These are phyloP conservation scores for Fomitopsis pinicola DNA, from an alignment of 1,284 basidiomycete species.

Conservation along the genomic window DNA sequence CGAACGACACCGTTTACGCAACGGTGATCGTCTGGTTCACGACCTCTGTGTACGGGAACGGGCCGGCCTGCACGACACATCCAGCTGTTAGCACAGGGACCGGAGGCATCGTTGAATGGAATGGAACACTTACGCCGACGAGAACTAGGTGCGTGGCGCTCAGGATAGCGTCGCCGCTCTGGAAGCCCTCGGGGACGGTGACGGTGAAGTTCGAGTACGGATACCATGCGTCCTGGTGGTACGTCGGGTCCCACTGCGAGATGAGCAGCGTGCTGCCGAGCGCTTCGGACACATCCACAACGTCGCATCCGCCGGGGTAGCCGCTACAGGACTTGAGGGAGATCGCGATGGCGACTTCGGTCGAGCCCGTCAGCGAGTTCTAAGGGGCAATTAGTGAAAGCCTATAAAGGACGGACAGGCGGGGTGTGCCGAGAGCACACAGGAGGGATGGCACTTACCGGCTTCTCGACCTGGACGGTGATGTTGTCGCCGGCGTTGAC, in stretches of 20 bases:
- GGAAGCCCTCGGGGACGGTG: slow-evolving; percentile 32
- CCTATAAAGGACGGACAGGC: no score
- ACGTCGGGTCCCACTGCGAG: slow-evolving; percentile 38
- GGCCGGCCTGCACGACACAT: slow-evolving; percentile 2
- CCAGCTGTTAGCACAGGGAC: background rate
- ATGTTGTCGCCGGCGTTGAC: slow-evolving; percentile 33
- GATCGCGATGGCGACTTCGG: slow-evolving; percentile 43
- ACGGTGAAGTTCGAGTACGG: slow-evolving; percentile 50
- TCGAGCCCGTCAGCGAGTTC: slow-evolving; percentile 34
- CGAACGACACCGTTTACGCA: background rate
- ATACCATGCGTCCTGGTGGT: slow-evolving; percentile 21
- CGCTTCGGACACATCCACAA: slow-evolving; percentile 25
- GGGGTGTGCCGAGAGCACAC: no score
- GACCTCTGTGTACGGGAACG: slow-evolving; percentile 3
- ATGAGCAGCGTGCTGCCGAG: slow-evolving; percentile 42
- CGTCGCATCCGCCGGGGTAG: slow-evolving; percentile 20
- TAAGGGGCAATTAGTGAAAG: slow-evolving; percentile 10
- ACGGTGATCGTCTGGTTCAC: slow-evolving; percentile 6
- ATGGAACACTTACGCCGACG: slow-evolving; percentile 33
- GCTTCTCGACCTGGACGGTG: slow-evolving; percentile 39
- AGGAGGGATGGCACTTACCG: slow-evolving; percentile 29
- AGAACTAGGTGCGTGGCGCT: slow-evolving; percentile 40
- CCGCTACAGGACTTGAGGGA: slow-evolving; percentile 31
- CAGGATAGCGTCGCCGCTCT: slow-evolving; percentile 31
- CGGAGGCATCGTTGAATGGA: no score